These are phyloP conservation scores for Chrysoporthe puriensis DNA, from an alignment of 2,329 filamentous ascomycete species.

Conservation along the genomic window DNA sequence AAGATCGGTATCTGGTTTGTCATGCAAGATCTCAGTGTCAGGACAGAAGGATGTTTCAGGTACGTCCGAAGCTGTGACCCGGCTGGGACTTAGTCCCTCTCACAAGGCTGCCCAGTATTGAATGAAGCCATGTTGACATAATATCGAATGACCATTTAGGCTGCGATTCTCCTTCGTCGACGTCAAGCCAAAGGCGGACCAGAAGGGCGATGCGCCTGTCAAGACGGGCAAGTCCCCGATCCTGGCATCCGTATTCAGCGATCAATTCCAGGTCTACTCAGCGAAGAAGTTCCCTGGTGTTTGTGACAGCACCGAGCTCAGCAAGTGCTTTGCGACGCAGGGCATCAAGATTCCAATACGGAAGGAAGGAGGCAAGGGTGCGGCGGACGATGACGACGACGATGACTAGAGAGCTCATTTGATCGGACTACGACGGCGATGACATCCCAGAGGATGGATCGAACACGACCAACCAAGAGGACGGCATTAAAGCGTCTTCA, in stretches of 20 bases:
- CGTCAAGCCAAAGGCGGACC: slow-evolving; percentile 52
- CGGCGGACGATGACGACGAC: slow-evolving; percentile 54
- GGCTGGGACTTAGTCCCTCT: neutral
- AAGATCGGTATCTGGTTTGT: slow-evolving; percentile 96
- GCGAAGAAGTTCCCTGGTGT: slow-evolving; percentile 99
- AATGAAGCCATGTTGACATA: neutral
- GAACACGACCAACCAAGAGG: neutral
- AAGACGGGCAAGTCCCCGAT: slow-evolving; percentile 80
- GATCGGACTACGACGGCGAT: neutral
- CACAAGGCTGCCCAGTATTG: neutral
- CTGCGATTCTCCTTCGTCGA: slow-evolving; percentile 80
- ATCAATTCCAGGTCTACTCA: slow-evolving; percentile 90
- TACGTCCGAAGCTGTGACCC: slow-evolving; percentile 44
- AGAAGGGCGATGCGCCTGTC: slow-evolving; percentile 43
- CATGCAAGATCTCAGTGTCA: slow-evolving; percentile 89
- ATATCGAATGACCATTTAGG: slow-evolving; percentile 39
- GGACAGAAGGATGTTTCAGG: slow-evolving; percentile 91
- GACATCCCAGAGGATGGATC: neutral
- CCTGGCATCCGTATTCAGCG: slow-evolving; percentile 82
- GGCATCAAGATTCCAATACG: slow-evolving; percentile 97
- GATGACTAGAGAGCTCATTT: slow-evolving; percentile 16
- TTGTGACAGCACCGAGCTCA: slow-evolving; percentile 87
- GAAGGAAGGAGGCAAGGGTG: slow-evolving; percentile 69
- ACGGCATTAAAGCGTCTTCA: neutral
- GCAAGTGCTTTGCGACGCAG: slow-evolving; percentile 90